Base-by-base conservation (phyloP, 345 rosid genomes). In the Excoecaria cochinchinensis region DNA sequence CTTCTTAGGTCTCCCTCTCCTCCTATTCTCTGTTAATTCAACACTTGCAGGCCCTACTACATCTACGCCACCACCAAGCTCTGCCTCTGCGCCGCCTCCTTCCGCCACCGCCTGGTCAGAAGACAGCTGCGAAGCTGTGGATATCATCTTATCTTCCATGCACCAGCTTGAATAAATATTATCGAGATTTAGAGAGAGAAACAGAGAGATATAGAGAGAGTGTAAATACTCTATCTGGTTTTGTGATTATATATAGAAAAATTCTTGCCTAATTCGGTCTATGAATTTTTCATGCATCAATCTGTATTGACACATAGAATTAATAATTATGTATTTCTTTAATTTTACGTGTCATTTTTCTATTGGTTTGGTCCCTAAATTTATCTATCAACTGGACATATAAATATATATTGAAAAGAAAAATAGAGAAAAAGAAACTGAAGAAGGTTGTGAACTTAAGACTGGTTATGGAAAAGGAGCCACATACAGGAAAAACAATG, bases 1-100 rank as follows among this genome's bases (percentile, higher is more conserved):
- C 47, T 67, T 67, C 51, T 57, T 72, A 17, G 67, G 80, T n/a
- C 65, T 77, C 38, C 67, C 80, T 66, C 80, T 64, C 56, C 65
- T 77, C 38, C 58, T 77, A n/a, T 77, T 71, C 21, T 63, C 25
- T 12, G 47, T 70, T 22, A 16, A n/a, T 62, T 70, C 62, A 50
- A 14, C 44, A 44, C 12, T 60, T 3, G 25, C 48, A 14, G 3
- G 8, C 4, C 21, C 46, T 1, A 25, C 47, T 44, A 56, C 62
- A 1, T 66, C 66, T 55, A 0, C 6, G 13, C 6, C 71, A 16
- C 63, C 71, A 12, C 64, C 77, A 3, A 52, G 12, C n/a, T n/a
- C 66, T 16, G 21, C n/a, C n/a, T 16, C 67, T 17, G 17, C 46
- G 3, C 21, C 52, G 19, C 63, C 24, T 6, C 13, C 46, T 19